A percentile compares a stretch with the other conserved stretches of the same genome.
Evolutionary conservation across 257 asterid genomes (phyloP).

Genomic region (Solanum pinnatisectum): DNA sequence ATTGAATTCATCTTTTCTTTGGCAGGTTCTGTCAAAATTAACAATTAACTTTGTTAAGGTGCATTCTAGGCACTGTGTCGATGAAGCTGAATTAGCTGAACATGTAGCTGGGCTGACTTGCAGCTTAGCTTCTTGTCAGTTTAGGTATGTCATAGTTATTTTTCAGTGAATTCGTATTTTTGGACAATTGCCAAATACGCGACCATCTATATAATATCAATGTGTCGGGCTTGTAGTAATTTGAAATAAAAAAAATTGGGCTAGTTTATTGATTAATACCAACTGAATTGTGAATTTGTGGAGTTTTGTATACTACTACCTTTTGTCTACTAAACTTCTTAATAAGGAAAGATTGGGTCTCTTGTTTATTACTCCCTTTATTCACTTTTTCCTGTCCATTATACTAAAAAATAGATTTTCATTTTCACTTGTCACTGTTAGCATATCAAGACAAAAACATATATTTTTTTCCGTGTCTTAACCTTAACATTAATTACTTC

Average conservation of each 20-base stretch:
- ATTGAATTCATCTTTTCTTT: not conserved
- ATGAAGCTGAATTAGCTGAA: conserved; percentile 95
- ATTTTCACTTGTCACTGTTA: not conserved
- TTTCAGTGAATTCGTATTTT: not conserved
- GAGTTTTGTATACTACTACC: not conserved
- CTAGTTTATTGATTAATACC: not conserved
- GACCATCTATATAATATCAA: not conserved
- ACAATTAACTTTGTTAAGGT: conserved; percentile 60
- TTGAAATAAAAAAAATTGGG: not conserved
- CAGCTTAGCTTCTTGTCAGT: conserved; percentile 90
- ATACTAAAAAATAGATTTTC: not conserved
- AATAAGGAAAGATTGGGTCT: not conserved
- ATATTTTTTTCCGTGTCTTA: not conserved
- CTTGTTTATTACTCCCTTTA: not conserved
- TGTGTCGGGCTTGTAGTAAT: not conserved
- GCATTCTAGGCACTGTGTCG: conserved; percentile 75
- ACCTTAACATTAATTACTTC: not conserved
- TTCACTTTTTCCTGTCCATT: not conserved
- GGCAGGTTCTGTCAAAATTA: conserved; percentile 57
- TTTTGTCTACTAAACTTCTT: not conserved
- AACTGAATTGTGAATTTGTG: not conserved
- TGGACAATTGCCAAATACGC: not conserved
- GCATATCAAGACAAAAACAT: not conserved
- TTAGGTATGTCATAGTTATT: conserved; percentile 37
- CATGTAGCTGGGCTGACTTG: conserved; percentile 83